Evolutionary conservation across 192 early-diverging fungal species (phyloP).

Genomic region (Allomyces macrogynus): DNA sequence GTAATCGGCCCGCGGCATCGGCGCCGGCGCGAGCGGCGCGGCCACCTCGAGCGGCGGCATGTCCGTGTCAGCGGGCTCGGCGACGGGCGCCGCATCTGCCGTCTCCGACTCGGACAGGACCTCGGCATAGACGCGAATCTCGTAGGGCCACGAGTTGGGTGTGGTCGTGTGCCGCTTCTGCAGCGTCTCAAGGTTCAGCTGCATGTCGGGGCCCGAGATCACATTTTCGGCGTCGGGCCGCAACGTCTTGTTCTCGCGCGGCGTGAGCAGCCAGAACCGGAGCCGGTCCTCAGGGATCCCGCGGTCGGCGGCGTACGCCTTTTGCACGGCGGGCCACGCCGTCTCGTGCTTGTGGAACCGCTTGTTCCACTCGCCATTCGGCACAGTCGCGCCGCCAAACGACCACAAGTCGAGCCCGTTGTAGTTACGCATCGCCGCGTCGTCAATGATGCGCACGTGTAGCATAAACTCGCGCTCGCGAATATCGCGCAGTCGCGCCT

Average conservation of each 20-base stretch:
- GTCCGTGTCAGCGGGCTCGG: slow-evolving; percentile 38
- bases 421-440: slow-evolving; percentile 45
- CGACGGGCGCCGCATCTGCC: slow-evolving; percentile 19
- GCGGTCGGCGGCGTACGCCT: slow-evolving; percentile 12
- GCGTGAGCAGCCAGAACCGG: slow-evolving; percentile 69
- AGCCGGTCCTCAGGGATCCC: slow-evolving; percentile 27
- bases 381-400: slow-evolving; percentile 23
- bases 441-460: slow-evolving; percentile 45
- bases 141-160: slow-evolving; percentile 4
- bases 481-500: slow-evolving; percentile 43
- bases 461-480: slow-evolving; percentile 31
- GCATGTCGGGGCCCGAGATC: slow-evolving; percentile 11
- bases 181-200: slow-evolving; percentile 1
- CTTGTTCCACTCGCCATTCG: slow-evolving; percentile 24
- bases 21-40: neutral
- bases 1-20: slow-evolving; percentile 20
- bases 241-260: slow-evolving; percentile 77
- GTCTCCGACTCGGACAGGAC: slow-evolving; percentile 14
- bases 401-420: slow-evolving; percentile 72
- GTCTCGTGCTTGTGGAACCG: slow-evolving; percentile 8
- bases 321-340: neutral
- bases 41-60: slow-evolving; percentile 20
- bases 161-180: neutral
- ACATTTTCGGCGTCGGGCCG: slow-evolving; percentile 40
- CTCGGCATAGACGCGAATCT: slow-evolving; percentile 31